Evolutionary conservation across 2,329 filamentous ascomycete genomes (phyloP).

Genomic region (Truncatella angustata): DNA sequence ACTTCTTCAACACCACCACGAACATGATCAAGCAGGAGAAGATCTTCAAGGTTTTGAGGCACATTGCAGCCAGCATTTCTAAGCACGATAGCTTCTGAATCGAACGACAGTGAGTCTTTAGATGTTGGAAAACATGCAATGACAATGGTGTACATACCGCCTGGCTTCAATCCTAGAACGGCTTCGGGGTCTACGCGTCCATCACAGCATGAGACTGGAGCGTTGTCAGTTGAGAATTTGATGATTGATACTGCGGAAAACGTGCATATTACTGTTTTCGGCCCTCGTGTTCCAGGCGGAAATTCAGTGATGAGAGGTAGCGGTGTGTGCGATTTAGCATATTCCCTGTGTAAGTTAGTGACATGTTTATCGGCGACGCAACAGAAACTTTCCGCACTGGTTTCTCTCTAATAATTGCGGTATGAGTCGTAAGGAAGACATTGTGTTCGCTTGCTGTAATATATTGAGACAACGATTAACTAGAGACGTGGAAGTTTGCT

Average conservation of each 20-base stretch:
- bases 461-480: background rate
- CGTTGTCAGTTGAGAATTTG: no score
- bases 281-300: background rate
- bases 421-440: background rate
- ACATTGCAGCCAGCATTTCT: constrained; percentile 22
- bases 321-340: background rate
- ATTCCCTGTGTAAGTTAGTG: background rate
- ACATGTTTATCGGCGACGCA: no score
- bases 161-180: background rate
- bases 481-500: background rate
- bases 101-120: background rate
- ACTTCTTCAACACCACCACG: constrained; percentile 18
- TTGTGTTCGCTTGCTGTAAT: background rate
- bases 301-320: background rate
- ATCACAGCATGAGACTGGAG: background rate
- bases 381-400: background rate
- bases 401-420: background rate
- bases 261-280: background rate
- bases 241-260: no score
- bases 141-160: background rate
- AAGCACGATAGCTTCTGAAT: constrained; percentile 17
- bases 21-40: constrained; percentile 20
- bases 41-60: constrained; percentile 16
- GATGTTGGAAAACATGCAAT: background rate
- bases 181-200: background rate